Evolutionary conservation across 805 yeast species (phyloP).

Genomic region (Cyberlindnera saturnus): DNA sequence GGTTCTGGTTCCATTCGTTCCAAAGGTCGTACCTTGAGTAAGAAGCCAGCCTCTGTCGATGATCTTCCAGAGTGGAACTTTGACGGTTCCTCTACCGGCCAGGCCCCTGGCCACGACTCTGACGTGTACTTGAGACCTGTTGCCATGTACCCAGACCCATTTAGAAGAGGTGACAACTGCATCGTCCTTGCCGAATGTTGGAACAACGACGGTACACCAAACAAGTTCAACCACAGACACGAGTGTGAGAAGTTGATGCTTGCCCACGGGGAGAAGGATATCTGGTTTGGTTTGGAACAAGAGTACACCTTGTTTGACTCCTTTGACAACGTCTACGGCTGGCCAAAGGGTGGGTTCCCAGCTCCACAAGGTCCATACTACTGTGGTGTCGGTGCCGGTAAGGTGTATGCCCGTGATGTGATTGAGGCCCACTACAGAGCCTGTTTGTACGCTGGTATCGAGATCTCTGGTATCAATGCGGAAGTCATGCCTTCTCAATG

Average conservation of each 20-base stretch:
- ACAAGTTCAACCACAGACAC: constrained; percentile 97
- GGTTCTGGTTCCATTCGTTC: constrained; percentile 88
- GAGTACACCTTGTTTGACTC: constrained; percentile 96
- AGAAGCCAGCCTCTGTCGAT: constrained; percentile 63
- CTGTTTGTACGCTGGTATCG: constrained; percentile 86
- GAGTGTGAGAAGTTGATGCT: constrained; percentile 93
- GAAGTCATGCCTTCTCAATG: constrained; percentile 99
- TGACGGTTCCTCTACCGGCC: constrained; percentile 97
- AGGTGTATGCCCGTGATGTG: constrained; percentile 95
- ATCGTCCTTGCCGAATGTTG: constrained; percentile 94
- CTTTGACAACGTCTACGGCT: constrained; percentile 85
- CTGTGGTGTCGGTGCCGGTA: constrained; percentile 99
- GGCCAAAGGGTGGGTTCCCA: constrained; percentile 99
- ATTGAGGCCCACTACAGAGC: constrained; percentile 99
- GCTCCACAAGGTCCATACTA: constrained; percentile 99
- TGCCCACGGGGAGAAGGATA: constrained; percentile 76
- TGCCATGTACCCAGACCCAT: constrained; percentile 92
- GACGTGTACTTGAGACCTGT: constrained; percentile 95
- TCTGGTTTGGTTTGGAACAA: constrained; percentile 99
- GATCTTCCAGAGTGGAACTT: constrained; percentile 99
- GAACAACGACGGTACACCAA: constrained; percentile 98
- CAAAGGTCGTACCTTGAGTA: constrained; percentile 81
- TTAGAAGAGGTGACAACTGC: constrained; percentile 96
- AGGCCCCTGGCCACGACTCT: constrained; percentile 97
- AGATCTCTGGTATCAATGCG: constrained; percentile 94